Evolutionary conservation across 2,329 filamentous ascomycete genomes (phyloP).

Genomic region (Magnaporthiopsis incrustans): DNA sequence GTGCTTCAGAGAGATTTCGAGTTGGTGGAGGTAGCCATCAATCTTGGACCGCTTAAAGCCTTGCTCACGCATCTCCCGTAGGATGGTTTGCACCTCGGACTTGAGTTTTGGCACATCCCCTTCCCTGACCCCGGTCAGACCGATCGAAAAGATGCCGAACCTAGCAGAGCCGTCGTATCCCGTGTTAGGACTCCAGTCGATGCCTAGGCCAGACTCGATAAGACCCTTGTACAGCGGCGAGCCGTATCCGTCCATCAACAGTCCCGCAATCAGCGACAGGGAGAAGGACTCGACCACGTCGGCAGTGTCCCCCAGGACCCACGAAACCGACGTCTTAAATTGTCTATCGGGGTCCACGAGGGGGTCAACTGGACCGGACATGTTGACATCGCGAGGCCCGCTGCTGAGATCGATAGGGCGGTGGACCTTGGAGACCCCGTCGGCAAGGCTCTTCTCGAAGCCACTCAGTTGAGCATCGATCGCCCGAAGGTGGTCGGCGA

Average conservation of each 20-base stretch:
- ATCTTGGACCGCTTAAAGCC: slow-evolving; percentile 89
- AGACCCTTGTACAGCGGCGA: slow-evolving; percentile 85
- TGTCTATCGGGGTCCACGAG: slow-evolving; percentile 80
- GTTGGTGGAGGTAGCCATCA: slow-evolving; percentile 85
- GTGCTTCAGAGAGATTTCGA: slow-evolving; percentile 89
- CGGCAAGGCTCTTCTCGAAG: slow-evolving; percentile 48
- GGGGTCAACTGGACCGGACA: slow-evolving; percentile 78
- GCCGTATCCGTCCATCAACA: slow-evolving; percentile 90
- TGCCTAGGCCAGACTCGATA: slow-evolving; percentile 82
- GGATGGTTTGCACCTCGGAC: slow-evolving; percentile 61
- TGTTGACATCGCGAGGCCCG: slow-evolving; percentile 60
- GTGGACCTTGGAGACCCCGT: slow-evolving; percentile 64
- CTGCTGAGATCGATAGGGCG: slow-evolving; percentile 61
- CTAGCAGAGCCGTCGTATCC: slow-evolving; percentile 78
- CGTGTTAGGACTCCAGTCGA: slow-evolving; percentile 90
- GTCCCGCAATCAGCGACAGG: slow-evolving; percentile 68
- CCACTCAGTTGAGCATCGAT: slow-evolving; percentile 65
- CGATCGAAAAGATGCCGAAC: slow-evolving; percentile 79
- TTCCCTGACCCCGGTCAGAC: slow-evolving; percentile 81
- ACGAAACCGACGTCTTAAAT: slow-evolving; percentile 88
- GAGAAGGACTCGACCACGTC: slow-evolving; percentile 86
- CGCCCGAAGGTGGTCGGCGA: slow-evolving; percentile 72
- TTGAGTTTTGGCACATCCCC: slow-evolving; percentile 72
- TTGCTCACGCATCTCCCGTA: slow-evolving; percentile 60
- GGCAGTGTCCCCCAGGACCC: slow-evolving; percentile 77